Conservation (phyloP, 345 rosid genomes). For the Arabis hirsuta region DNA sequence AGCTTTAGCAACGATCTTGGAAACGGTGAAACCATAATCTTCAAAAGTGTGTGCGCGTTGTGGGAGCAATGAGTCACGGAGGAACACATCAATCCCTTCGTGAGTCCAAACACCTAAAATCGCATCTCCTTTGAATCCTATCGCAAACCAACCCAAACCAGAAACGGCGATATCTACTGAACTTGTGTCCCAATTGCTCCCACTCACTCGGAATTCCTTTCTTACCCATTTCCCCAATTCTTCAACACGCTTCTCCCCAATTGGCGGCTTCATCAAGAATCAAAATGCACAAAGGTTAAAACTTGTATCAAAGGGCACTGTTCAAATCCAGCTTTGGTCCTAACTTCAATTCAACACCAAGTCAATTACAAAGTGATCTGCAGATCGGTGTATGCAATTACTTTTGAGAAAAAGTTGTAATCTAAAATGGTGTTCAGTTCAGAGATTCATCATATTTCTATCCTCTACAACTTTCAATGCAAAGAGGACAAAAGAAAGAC, state of each 20-base stretch:
- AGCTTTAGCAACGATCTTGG: slow-evolving; percentile 83
- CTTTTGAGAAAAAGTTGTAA: not conserved
- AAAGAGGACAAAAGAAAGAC: not conserved
- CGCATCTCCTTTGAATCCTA: slow-evolving; percentile 86
- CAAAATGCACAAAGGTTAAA: slow-evolving; percentile 29
- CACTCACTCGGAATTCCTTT: slow-evolving; percentile 61
- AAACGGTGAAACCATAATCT: slow-evolving; percentile 83
- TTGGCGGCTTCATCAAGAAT: slow-evolving; percentile 67
- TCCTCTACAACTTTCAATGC: not conserved
- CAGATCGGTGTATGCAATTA: too few species aligned
- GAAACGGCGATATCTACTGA: slow-evolving; percentile 81
- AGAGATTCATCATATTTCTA: not conserved
- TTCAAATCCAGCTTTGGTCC: slow-evolving; percentile 12
- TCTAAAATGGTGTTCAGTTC: not conserved
- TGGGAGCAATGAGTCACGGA: slow-evolving; percentile 74
- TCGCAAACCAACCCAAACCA: slow-evolving; percentile 89
- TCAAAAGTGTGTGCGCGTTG: slow-evolving; percentile 70
- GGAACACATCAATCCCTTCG: slow-evolving; percentile 72
- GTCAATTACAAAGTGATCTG: not conserved
- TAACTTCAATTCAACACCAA: not conserved
- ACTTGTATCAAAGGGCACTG: not conserved
- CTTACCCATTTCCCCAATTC: slow-evolving; percentile 88
- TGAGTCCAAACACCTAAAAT: slow-evolving; percentile 80
- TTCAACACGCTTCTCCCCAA: slow-evolving; percentile 71
- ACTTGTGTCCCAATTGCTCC: slow-evolving; percentile 80